A percentile compares a stretch with the other conserved stretches of the same genome.
phyloP scores from a whole-genome alignment of 768 basidiomycete species.

The Suillus clintonianus region DNA sequence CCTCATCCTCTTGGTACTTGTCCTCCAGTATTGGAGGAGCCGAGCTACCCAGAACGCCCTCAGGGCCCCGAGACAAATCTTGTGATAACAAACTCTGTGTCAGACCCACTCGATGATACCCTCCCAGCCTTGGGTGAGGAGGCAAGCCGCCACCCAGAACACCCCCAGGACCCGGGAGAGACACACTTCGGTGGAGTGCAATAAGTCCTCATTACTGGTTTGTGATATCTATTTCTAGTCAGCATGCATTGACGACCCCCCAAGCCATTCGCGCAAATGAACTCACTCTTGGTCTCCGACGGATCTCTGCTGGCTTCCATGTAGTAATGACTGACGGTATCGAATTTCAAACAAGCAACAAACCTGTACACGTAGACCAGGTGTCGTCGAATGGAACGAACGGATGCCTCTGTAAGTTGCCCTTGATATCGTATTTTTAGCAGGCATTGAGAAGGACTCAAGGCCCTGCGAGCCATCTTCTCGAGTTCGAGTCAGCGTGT shows the following conservation, averaged over 20 bases:
- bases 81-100: not conserved
- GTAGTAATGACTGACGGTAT: not conserved
- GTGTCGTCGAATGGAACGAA: constrained; percentile 3
- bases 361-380: not conserved
- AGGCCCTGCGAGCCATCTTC: not conserved
- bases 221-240: not conserved
- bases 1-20: too few relatives aligned
- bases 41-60: too few relatives aligned
- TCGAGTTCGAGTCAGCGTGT: not conserved
- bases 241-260: not conserved
- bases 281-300: constrained; percentile 3
- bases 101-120: not conserved
- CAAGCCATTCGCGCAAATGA: constrained; percentile 12
- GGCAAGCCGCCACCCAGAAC: not conserved
- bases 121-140: too few relatives aligned
- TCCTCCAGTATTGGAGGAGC: too few relatives aligned
- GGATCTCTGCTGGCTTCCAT: constrained; percentile 13
- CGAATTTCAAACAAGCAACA: not conserved
- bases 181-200: not conserved
- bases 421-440: not conserved
- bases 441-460: not conserved
- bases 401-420: not conserved
- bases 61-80: too few relatives aligned
- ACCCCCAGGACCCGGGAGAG: not conserved
- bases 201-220: not conserved